Conservation (phyloP, 345 rosid genomes). For the Linum lewisii region DNA sequence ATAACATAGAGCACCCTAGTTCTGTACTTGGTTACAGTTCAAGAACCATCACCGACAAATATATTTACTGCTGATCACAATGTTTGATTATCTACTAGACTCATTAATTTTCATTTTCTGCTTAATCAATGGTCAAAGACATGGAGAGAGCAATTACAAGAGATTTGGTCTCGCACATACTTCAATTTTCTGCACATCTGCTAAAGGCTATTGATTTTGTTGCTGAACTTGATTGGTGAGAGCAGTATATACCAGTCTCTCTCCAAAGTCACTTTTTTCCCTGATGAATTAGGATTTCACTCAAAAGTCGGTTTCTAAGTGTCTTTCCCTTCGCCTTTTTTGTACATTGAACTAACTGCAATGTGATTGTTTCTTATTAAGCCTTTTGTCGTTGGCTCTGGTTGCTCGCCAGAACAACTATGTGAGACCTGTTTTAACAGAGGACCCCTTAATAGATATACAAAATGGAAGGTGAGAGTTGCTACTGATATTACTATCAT, state of each 20-base stretch:
- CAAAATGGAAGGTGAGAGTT: slow-evolving; percentile 68
- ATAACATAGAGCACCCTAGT: not conserved
- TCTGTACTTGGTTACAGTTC: not conserved
- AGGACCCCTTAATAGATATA: slow-evolving; percentile 60
- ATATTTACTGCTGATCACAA: not conserved
- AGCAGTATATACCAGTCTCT: slow-evolving; percentile 4
- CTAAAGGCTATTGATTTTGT: slow-evolving; percentile 73
- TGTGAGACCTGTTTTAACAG: slow-evolving; percentile 77
- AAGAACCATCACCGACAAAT: not conserved
- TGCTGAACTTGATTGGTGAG: slow-evolving; percentile 95
- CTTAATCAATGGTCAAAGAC: slow-evolving; percentile 32
- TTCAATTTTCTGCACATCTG: slow-evolving; percentile 58
- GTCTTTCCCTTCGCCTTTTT: not conserved
- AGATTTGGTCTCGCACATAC: slow-evolving; percentile 72
- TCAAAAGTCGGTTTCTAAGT: too few species aligned
- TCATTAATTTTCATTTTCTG: slow-evolving; percentile 10
- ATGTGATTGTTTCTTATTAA: slow-evolving; percentile 18
- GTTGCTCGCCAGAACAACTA: slow-evolving; percentile 90
- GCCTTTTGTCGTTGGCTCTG: slow-evolving; percentile 71
- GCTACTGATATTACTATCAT: not conserved
- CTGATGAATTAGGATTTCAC: too few species aligned
- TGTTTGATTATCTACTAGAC: not conserved
- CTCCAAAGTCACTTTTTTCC: too few species aligned
- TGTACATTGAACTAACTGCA: slow-evolving; percentile 9
- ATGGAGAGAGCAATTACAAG: slow-evolving; percentile 90